Percentiles rank a stretch among this genome's conserved stretches.
phyloP scores from a whole-genome alignment of 257 asterid species.

The Solanum commersonii region DNA sequence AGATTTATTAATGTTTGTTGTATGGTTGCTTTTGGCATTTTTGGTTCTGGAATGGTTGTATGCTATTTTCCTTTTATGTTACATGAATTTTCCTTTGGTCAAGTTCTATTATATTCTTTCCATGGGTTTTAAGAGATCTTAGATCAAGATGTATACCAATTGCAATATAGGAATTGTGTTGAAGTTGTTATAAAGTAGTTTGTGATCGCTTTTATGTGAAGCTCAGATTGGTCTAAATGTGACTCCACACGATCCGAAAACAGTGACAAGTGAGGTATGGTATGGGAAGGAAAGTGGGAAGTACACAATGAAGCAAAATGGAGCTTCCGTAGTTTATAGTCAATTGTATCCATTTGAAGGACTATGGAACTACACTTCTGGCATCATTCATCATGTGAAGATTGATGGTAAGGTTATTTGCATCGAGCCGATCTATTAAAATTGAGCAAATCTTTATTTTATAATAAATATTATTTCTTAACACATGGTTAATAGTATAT shows the following conservation, averaged over 20 bases:
- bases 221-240: constrained; percentile 68
- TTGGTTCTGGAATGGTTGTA: not conserved
- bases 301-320: constrained; percentile 27
- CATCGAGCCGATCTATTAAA: not conserved
- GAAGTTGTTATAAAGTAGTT: not conserved
- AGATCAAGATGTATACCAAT: not conserved
- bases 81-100: not conserved
- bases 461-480: too few species aligned
- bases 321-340: constrained; percentile 51
- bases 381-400: constrained; percentile 70
- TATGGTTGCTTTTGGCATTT: not conserved
- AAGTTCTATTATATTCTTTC: not conserved
- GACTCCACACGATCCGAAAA: constrained; percentile 53
- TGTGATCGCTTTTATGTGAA: constrained; percentile 28
- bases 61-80: not conserved
- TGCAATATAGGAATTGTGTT: not conserved
- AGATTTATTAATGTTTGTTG: not conserved
- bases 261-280: constrained; percentile 69
- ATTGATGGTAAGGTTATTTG: constrained; percentile 45
- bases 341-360: constrained; percentile 82
- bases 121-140: not conserved
- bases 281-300: constrained; percentile 60
- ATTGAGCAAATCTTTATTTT: too few species aligned
- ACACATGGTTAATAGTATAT: too few species aligned
- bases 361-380: constrained; percentile 78